Conservation (phyloP, 352 stramenopile species). For the Pythium dissimile region DNA sequence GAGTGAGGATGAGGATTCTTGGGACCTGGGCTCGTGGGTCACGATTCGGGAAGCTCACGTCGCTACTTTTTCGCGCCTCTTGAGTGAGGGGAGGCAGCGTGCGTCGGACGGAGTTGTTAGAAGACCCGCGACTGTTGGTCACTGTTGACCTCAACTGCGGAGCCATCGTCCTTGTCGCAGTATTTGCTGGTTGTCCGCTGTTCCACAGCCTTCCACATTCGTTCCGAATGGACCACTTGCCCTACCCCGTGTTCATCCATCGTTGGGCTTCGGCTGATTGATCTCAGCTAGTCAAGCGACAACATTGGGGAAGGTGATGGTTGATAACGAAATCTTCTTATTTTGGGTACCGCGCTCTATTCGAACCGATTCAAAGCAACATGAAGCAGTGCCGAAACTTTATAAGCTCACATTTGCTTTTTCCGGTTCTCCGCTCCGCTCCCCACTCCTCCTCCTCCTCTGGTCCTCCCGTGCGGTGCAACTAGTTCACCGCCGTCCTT, state of each 20-base stretch:
- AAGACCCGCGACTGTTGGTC: too few relatives aligned
- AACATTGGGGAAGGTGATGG: background rate
- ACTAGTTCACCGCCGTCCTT: background rate
- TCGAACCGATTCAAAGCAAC: background rate
- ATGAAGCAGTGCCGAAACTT: background rate
- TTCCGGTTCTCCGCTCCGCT: conserved; percentile 13
- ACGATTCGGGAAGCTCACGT: too few relatives aligned
- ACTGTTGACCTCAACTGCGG: too few relatives aligned
- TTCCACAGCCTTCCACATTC: background rate
- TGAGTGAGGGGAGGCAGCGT: too few relatives aligned
- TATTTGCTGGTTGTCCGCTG: background rate
- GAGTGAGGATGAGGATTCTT: too few relatives aligned
- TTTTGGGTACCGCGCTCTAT: conserved; percentile 17
- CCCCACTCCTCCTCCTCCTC: background rate
- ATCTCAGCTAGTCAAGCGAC: too few relatives aligned
- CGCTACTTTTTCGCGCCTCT: too few relatives aligned
- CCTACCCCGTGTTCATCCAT: background rate
- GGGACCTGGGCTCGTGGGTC: too few relatives aligned
- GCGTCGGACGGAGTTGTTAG: too few relatives aligned
- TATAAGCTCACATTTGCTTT: conserved; percentile 9
- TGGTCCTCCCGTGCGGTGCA: background rate
- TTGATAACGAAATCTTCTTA: background rate
- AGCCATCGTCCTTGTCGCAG: background rate
- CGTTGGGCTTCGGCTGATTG: background rate
- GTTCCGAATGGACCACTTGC: background rate